Evolutionary conservation across 148 eudicot genomes (phyloP), one percentile per base, ranked within the genome.

Genomic region (Vaccinium corymbosum): DNA sequence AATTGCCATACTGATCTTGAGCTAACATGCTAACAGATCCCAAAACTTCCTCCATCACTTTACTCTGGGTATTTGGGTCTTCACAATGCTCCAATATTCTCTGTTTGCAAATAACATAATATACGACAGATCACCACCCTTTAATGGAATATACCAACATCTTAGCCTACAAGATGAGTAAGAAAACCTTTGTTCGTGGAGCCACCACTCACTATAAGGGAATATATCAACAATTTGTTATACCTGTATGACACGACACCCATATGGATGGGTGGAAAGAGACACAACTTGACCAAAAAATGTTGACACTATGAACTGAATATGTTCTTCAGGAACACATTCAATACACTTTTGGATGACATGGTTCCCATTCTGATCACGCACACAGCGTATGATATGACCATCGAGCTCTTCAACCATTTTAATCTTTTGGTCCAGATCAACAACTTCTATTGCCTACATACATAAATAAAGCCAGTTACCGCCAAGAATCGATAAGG

Each of bases 341-440:
- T 97, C 99, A 59, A 97, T 95, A 88, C 99, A 97, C 88, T 97
- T 97, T 83, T 97, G 99, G 79, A 97, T 90, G 52, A 97, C 99
- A 90, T 97, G 99, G 83, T 97, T 97, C 52, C 99, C 99, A 88
- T 97, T 97, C 83, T 97, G 99, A 91, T 97, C 99, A 82, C 99
- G 98, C 46, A 97, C 99, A 87, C 99, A 97, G 15, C 99, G 98
- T 95, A 97, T 94, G 71, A 97, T 87, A 77, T 95, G 92, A 81
- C 98, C 98, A 87, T 97, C 98, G 61, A 97, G 94, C 89, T 97
- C 99, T 86, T 85, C 87, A 77, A 95, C 99, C 98, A 97, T 95
- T 90, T 90, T 88, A 74, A 95, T 93, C 91, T 97, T 95, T 86
- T 94, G 99, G 87, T 97, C 99, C 90, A 97, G 88, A 87, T 94